Evolutionary conservation across 2,329 filamentous ascomycete genomes (phyloP), one percentile per base, ranked within the genome.

Genomic region (Fusarium protoensiforme): DNA sequence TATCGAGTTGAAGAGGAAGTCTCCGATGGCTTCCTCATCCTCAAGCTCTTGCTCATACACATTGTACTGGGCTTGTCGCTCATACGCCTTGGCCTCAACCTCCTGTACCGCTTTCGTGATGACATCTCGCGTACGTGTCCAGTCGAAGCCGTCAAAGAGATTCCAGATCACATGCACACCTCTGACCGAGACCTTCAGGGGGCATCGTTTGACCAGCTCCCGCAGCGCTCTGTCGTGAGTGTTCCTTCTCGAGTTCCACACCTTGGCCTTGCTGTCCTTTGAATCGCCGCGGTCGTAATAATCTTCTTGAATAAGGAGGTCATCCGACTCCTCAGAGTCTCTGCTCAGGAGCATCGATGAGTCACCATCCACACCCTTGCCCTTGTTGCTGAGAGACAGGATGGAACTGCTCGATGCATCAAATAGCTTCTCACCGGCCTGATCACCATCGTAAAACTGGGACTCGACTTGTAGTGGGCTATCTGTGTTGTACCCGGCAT

Each of bases 141-240:
- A 99, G 82, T 99, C 97, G 80, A 98, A 99, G 2, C 96, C 96
- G 84, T 99, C 96, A 81, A 96, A 98, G 1, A 99, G 85, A 78
- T 99, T 97, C 96, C 96, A 99, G 68, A 98, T 98, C 60, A 98
- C 85, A 80, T 98, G 94, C 7, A 98, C 92, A 78, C 98, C 94
- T 29, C 94, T 92, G 18, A 98, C 88, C 7, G 91, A 91, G 4
- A 98, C 87, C 72, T 91, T 92, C 16, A 99, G 83, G 7, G 96
- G 94, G 70, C 92, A 94, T 61, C 87, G 87, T 41, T 87, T 86
- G 10, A 92, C 85, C 69, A 92, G 90, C 11, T 84, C 81, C 58
- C 89, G 86, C 48, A 92, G 91, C 1, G 90, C 87, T 46, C 87
- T 85, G 62, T 93, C 92, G 76, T 96, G 96, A 1, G 89, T 90